These are phyloP conservation scores for Lanmaoa pseudosensibilis DNA, from an alignment of 768 basidiomycete genomes.

Conservation along the genomic window DNA sequence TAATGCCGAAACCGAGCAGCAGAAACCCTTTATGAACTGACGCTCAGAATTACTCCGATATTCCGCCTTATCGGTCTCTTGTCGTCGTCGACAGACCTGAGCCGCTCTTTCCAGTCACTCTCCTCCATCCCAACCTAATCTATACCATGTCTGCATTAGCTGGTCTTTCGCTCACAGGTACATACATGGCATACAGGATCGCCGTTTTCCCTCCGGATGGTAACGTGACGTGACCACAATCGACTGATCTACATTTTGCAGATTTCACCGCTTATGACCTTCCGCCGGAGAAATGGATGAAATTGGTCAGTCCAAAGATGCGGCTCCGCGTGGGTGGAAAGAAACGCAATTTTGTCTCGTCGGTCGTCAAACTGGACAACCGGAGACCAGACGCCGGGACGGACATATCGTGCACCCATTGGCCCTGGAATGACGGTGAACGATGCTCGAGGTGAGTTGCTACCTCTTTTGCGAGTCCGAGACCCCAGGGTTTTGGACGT, in stretches of 20 bases:
- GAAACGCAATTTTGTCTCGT: slow-evolving; percentile 8
- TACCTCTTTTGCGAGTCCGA: neutral
- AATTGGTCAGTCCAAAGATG: slow-evolving; percentile 5
- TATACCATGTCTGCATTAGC: neutral
- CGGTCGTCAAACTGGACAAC: neutral
- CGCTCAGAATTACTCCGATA: neutral
- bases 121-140: neutral
- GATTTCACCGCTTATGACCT: slow-evolving; percentile 14
- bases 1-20: neutral
- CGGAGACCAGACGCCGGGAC: neutral
- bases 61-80: neutral
- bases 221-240: neutral
- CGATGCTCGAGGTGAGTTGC: slow-evolving; percentile 1
- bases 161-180: slow-evolving; percentile 5
- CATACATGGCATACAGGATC: neutral
- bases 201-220: neutral
- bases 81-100: neutral
- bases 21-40: neutral
- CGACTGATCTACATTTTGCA: neutral
- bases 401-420: neutral
- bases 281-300: slow-evolving; percentile 10
- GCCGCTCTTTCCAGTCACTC: neutral
- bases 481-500: neutral
- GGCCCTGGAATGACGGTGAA: neutral
- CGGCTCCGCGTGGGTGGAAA: slow-evolving; percentile 2